These are phyloP conservation scores for Schrenkiella parvula DNA, from an alignment of 345 rosid species.

Conservation along the genomic window DNA sequence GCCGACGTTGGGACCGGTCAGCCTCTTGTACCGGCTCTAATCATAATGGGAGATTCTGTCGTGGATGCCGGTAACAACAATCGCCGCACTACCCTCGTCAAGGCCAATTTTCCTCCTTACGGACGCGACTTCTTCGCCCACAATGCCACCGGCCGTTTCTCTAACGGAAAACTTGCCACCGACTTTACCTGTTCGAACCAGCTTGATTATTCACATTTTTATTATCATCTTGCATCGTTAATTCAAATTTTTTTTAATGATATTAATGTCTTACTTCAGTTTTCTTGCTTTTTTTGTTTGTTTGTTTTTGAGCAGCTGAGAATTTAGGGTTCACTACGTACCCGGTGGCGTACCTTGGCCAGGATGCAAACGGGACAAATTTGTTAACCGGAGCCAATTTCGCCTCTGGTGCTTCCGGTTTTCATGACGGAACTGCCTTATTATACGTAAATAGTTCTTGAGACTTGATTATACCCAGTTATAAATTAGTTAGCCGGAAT, in stretches of 20 bases:
- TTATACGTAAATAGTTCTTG: conserved; percentile 46
- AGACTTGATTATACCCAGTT: not conserved
- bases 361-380: conserved; percentile 48
- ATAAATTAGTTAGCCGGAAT: not conserved
- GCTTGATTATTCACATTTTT: not conserved
- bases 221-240: not conserved
- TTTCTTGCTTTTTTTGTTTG: not conserved
- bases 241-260: too few relatives aligned
- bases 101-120: conserved; percentile 53
- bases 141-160: conserved; percentile 66
- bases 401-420: conserved; percentile 88
- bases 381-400: conserved; percentile 81
- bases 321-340: conserved; percentile 74
- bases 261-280: not conserved
- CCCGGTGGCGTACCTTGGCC: conserved; percentile 66
- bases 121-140: conserved; percentile 59
- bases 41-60: conserved; percentile 54
- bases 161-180: conserved; percentile 47
- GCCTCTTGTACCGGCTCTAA: conserved; percentile 31
- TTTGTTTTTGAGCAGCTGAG: conserved; percentile 54
- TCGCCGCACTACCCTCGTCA: conserved; percentile 42
- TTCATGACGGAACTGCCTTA: conserved; percentile 58
- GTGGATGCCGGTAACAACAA: conserved; percentile 60
- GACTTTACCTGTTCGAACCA: conserved; percentile 41
- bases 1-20: conserved; percentile 6